phyloP scores from a whole-genome alignment of 2,329 filamentous ascomycete species.

The Beauveria bassiana region DNA sequence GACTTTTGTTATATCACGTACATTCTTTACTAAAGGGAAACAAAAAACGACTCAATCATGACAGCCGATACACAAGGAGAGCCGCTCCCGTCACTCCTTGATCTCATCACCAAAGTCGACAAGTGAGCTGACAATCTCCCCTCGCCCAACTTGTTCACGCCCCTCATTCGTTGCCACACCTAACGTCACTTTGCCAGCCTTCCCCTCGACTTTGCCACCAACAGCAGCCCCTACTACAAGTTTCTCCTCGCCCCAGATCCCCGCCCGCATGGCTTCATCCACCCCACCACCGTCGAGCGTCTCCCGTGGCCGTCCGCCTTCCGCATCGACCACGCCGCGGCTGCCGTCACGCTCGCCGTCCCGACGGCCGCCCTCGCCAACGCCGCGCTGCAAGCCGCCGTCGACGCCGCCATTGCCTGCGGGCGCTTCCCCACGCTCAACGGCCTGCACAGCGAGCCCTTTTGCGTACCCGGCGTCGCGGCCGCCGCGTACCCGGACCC shows the following conservation, averaged over 20 bases:
- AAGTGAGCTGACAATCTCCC: constrained; percentile 26
- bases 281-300: constrained; percentile 33
- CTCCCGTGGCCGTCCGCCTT: constrained; percentile 41
- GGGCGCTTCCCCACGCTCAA: constrained; percentile 30
- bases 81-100: constrained; percentile 4
- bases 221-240: constrained; percentile 33
- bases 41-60: background rate
- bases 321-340: constrained; percentile 24
- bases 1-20: no score
- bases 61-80: background rate
- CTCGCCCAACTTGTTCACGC: background rate
- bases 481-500: constrained; percentile 16
- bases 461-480: constrained; percentile 30
- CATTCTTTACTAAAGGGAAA: no score
- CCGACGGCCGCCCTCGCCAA: constrained; percentile 25
- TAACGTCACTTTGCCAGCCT: constrained; percentile 28
- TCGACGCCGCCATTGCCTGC: constrained; percentile 23
- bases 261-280: constrained; percentile 42
- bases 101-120: constrained; percentile 22
- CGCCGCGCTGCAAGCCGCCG: constrained; percentile 31
- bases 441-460: constrained; percentile 34
- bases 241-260: constrained; percentile 37
- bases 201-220: constrained; percentile 34
- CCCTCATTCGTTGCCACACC: constrained; percentile 12
- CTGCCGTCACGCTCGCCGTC: constrained; percentile 24